Percentiles rank a stretch among this genome's conserved stretches.
phyloP scores from a whole-genome alignment of 1,284 basidiomycete species.

The Pseudozyma hubeiensis region DNA sequence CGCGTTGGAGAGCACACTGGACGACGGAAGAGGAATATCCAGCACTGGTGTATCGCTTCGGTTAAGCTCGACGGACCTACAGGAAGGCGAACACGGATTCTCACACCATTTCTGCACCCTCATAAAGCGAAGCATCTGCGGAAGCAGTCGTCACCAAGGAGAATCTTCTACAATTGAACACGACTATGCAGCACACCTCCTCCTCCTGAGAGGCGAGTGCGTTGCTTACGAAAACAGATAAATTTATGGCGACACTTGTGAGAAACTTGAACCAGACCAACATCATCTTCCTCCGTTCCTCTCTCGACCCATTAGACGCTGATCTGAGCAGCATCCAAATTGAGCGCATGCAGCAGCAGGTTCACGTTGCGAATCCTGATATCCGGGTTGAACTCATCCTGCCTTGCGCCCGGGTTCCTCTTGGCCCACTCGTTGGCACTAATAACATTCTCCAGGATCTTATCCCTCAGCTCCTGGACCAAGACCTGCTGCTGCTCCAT shows the following conservation, averaged over 20 bases:
- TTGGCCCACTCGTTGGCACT: slow-evolving; percentile 73
- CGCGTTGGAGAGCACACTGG: background rate
- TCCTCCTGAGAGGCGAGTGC: too few species aligned
- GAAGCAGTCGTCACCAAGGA: too few species aligned
- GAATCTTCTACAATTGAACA: too few species aligned
- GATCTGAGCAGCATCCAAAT: slow-evolving; percentile 67
- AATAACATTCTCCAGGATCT: slow-evolving; percentile 87
- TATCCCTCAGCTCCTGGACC: slow-evolving; percentile 87
- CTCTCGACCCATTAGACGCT: slow-evolving; percentile 38
- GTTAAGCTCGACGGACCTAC: background rate
- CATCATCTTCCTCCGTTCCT: too few species aligned
- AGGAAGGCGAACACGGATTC: too few species aligned
- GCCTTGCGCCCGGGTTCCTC: slow-evolving; percentile 33
- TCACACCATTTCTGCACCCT: too few species aligned
- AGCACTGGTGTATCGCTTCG: background rate
- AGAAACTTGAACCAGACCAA: too few species aligned
- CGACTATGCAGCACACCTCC: too few species aligned
- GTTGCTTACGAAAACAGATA: background rate
- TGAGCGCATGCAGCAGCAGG: slow-evolving; percentile 64
- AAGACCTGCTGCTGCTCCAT: slow-evolving; percentile 86
- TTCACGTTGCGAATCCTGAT: slow-evolving; percentile 66
- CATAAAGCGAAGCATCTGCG: too few species aligned
- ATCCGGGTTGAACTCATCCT: slow-evolving; percentile 31
- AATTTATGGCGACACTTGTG: too few species aligned
- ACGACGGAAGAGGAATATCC: background rate